Evolutionary conservation across 257 asterid genomes (phyloP).

Genomic region (Verbascum thapsus): DNA sequence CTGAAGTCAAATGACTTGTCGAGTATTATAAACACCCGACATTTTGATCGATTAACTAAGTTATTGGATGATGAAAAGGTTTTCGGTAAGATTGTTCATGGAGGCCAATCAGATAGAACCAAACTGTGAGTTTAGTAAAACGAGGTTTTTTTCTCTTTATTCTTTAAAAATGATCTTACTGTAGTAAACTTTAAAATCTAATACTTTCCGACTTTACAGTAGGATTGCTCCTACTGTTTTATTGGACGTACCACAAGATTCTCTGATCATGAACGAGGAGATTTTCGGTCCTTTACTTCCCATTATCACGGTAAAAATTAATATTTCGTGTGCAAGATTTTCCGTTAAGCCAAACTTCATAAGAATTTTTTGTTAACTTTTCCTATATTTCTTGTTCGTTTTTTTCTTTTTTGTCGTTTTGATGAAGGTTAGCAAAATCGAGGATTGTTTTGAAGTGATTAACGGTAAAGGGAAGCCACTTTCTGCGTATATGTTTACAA

Average conservation of each 20-base stretch:
- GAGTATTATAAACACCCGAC: conserved; percentile 64
- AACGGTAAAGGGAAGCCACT: conserved; percentile 81
- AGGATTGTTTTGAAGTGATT: conserved; percentile 60
- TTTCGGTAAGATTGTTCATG: conserved; percentile 68
- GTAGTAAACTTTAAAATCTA: conserved; percentile 7
- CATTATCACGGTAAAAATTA: conserved; percentile 63
- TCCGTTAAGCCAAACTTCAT: background rate
- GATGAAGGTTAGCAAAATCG: conserved; percentile 66
- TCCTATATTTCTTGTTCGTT: background rate
- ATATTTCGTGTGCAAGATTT: background rate
- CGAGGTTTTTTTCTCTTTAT: conserved; percentile 7
- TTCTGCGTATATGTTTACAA: conserved; percentile 85
- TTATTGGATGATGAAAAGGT: conserved; percentile 75
- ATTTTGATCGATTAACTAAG: conserved; percentile 68
- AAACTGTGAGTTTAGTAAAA: conserved; percentile 61
- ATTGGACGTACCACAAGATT: conserved; percentile 74
- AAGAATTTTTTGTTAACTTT: background rate
- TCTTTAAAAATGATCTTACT: background rate
- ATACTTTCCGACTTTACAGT: conserved; percentile 40
- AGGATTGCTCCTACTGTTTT: conserved; percentile 80
- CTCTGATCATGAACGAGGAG: conserved; percentile 82
- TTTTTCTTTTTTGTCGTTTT: background rate
- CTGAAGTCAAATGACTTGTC: conserved; percentile 72
- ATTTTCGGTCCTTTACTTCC: conserved; percentile 92
- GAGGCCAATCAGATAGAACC: conserved; percentile 77